Base-by-base conservation (phyloP, 2,329 filamentous ascomycete genomes). In the Fusarium kyushuense region DNA sequence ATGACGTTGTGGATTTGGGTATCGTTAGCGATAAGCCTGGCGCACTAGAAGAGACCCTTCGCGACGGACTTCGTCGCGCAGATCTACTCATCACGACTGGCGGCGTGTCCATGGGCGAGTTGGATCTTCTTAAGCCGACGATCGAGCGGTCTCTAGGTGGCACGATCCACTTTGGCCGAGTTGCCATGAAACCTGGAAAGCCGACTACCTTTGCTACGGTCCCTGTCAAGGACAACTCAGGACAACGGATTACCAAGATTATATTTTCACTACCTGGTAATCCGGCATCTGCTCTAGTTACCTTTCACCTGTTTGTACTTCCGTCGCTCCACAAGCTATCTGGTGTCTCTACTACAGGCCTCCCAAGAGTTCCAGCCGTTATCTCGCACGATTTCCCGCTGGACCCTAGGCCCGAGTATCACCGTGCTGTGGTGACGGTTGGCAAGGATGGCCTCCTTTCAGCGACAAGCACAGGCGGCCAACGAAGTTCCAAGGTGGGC, bases 141-240 rank as follows among this genome's bases (percentile, higher is more conserved):
- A 92, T 99, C 73, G 96, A 98, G 82, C 90, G 95, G 41, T 85
- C 89, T 2, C 87, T 99, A 1, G 93, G 94, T 58, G 96, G 96
- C 10, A 96, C 90, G 0, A 97, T 99, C 70, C 96, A 97, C 79
- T 99, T 99, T 73, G 96, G 96, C 25, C 91, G 96, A 5, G 96
- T 99, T 4, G 88, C 91, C 55, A 98, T 99, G 96, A 99, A 99
- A 82, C 96, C 96, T 0, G 96, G 96, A 6, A 99, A 98, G 79
- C 96, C 96, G 3, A 97, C 94, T 0, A 99, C 96, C 0, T 99
- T 99, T 78, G 96, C 96, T 4, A 97, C 93, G 0, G 86, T 98
- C 1, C 90, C 92, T 2, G 83, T 86, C 38, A 90, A 89, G 77
- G 83, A 87, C 61, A 86, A 86, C 64, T 76, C 74, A 3, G 87